Conservation (phyloP, 1,284 basidiomycete species). For the Xanthoconium separans region DNA sequence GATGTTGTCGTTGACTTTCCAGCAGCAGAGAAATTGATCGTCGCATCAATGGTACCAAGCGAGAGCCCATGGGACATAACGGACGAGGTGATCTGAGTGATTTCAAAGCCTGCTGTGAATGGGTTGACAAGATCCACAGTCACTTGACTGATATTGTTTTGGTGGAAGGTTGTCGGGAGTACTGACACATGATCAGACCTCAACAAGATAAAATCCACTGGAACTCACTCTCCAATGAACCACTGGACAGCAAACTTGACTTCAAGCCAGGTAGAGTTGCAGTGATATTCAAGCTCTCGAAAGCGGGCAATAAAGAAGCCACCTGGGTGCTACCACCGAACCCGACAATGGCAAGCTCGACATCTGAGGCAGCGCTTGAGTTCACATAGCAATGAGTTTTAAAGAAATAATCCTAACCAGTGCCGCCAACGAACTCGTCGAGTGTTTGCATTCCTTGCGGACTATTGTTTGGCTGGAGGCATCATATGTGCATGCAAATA, state of each 20-base stretch:
- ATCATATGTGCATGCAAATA: background rate
- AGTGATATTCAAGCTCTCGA: conserved; percentile 59
- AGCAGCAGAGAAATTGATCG: conserved; percentile 51
- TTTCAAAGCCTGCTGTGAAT: conserved; percentile 60
- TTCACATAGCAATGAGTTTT: background rate
- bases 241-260: conserved; percentile 55
- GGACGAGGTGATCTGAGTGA: conserved; percentile 64
- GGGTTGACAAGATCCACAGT: conserved; percentile 68
- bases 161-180: conserved; percentile 61
- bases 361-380: conserved; percentile 38
- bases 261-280: conserved; percentile 64
- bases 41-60: conserved; percentile 63
- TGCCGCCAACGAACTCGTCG: conserved; percentile 67
- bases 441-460: conserved; percentile 65
- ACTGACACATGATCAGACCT: conserved; percentile 39
- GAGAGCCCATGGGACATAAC: conserved; percentile 64
- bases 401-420: conserved; percentile 34
- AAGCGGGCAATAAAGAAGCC: conserved; percentile 59
- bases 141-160: conserved; percentile 67
- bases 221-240: conserved; percentile 50
- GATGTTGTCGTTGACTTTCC: conserved; percentile 60
- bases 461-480: conserved; percentile 56
- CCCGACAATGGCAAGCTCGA: conserved; percentile 53
- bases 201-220: background rate
- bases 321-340: conserved; percentile 63